A percentile compares a stretch with the other conserved stretches of the same genome.
Evolutionary conservation across 352 stramenopile genomes (phyloP).

Genomic region (Phytophthora quininea): DNA sequence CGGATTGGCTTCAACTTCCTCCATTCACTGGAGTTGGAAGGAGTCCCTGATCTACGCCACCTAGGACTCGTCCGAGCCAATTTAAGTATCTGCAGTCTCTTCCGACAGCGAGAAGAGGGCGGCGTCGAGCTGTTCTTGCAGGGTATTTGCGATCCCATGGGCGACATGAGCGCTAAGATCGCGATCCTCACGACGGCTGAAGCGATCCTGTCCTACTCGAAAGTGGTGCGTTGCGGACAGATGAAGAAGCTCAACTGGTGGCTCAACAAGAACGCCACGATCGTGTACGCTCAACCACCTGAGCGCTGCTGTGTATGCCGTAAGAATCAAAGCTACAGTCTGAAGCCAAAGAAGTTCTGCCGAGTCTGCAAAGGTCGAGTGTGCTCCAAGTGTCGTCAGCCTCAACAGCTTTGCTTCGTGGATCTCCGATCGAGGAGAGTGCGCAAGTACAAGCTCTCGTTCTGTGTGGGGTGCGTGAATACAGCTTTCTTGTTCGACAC

Average conservation of each 20-base stretch:
- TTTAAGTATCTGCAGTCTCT: conserved; percentile 57
- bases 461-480: conserved; percentile 30
- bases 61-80: conserved; percentile 44
- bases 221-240: conserved; percentile 33
- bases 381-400: conserved; percentile 31
- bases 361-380: conserved; percentile 38
- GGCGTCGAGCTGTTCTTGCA: conserved; percentile 48
- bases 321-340: conserved; percentile 14
- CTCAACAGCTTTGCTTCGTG: conserved; percentile 36
- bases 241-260: conserved; percentile 50
- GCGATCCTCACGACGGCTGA: conserved; percentile 39
- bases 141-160: conserved; percentile 34
- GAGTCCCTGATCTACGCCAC: conserved; percentile 34
- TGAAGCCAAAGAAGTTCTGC: conserved; percentile 33
- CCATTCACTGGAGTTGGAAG: conserved; percentile 54
- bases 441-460: conserved; percentile 32
- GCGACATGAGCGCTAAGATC: conserved; percentile 31
- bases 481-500: conserved; percentile 17
- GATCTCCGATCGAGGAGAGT: conserved; percentile 22
- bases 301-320: conserved; percentile 37
- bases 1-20: conserved; percentile 58
- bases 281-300: conserved; percentile 24
- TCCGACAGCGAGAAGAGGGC: conserved; percentile 43
- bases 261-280: conserved; percentile 32
- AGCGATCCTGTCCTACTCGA: conserved; percentile 31